Base-by-base conservation (phyloP, 768 basidiomycete species). In the Boletus rubroflammeus region DNA sequence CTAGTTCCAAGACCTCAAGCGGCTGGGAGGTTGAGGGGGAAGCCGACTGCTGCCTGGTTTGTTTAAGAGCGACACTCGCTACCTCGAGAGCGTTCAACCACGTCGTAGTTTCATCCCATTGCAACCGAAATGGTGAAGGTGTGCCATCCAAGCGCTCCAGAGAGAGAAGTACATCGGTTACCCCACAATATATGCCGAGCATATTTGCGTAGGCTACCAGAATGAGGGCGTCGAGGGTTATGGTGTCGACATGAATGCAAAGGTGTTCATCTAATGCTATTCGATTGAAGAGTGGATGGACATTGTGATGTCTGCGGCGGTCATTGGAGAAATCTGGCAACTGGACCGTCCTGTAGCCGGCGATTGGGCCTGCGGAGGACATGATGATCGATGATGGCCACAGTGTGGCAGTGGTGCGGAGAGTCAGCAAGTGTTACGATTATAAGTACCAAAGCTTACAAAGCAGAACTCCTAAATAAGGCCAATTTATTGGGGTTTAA, bases 111-210 rank as follows among this genome's bases (percentile, higher is more conserved):
- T 62, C 44, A 48, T 59, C 51, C 64, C 66, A 65, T 21, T 23
- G 31, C 11, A 65, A 31, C 5, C 54, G 64, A 51, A 58, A 47
- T 29, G 60, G 56, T 14, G 46, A 39, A 25, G 47, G 36, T 26
- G 21, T 14, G 39, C 13, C 47, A 36, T 52, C 45, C 15, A 53
- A 47, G 34, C 45, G 6, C 31, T 53, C 45, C 39, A 63, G 29
- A 13, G 68, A 58, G 19, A 67, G 21, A 25, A 69, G 56, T 2
- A 67, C 50, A 50, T 67, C 65, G 0, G 51, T 53, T 15, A 31
- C 47, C 29, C 53, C 60, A 26, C 56, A 67, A 47, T 67, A 69
- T 49, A 55, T 46, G 41, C 66, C 65, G 15, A 67, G 58, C 32
- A 64, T 10, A 6, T 55, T 50, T 19, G 54, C 54, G 42, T 63